Base-by-base conservation (phyloP, 768 basidiomycete species). In the Leccinum rimulosum region DNA sequence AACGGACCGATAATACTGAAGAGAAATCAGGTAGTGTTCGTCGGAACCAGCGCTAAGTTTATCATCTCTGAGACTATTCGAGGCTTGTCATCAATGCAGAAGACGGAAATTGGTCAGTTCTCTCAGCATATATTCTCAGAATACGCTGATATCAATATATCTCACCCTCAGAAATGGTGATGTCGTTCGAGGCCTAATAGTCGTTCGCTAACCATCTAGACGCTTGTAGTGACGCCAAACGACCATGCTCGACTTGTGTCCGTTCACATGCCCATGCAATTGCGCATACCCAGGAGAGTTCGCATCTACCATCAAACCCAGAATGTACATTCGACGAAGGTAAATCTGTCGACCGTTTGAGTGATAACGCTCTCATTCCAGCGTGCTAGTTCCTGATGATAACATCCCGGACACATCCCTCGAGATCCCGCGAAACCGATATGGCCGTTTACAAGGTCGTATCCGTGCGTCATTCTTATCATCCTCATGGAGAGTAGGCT, bases 301-400 rank as follows among this genome's bases (percentile, higher is more conserved):
- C 77, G 2, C 74, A 75, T 50, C 64, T 86, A 49, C 84, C 87
- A 1, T 67, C 80, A 0, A 76, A 74, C 50, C 87, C 86, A 12
- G 85, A 87, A 56, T 91, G 89, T 67, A 90, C 88, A n/a, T 91
- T 83, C 61, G 89, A 90, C 63, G 89, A 91, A 61, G 75, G 87
- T 85, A 66, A 50, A 56, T 48, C 54, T 54, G 49, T 61, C 30
- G n/a, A 51, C 15, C 35, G 19, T 45, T 28, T 48, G 25, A 47
- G 53, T 25, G 47, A 33, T 52, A 43, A 51, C 40, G 3, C 33
- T 33, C 52, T 59, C n/a, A 56, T 49, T 28, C 22, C 27, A 53
- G 22, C 22, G n/a, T 58, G 15, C 12, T 19, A 84, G 82, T 79
- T 50, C 47, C 57, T 15, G 43, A 71, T 75, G 43, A 80, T 82